phyloP scores from a whole-genome alignment of 371 early-diverging fungal genomes.

The Mortierella sp. region DNA sequence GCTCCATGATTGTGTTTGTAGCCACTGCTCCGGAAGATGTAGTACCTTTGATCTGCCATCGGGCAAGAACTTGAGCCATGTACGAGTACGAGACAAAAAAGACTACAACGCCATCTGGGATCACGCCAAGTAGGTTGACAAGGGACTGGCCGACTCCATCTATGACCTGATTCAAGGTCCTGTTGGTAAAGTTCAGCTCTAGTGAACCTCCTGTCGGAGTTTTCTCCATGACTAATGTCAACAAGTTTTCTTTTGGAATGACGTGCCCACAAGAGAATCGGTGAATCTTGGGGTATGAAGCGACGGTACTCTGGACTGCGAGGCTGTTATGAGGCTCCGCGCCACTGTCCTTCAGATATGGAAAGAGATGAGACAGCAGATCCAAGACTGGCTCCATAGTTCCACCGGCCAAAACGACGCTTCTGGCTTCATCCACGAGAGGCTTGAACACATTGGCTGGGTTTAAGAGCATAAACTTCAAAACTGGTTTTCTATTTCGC shows the following conservation, averaged over 20 bases:
- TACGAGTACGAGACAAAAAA: slow-evolving; percentile 95
- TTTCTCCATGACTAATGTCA: slow-evolving; percentile 70
- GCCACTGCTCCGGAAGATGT: slow-evolving; percentile 19
- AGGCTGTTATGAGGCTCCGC: neutral
- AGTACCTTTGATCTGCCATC: slow-evolving; percentile 67
- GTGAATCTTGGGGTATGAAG: slow-evolving; percentile 70
- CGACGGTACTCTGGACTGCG: slow-evolving; percentile 51
- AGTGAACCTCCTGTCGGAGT: slow-evolving; percentile 77
- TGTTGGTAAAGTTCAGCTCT: slow-evolving; percentile 78
- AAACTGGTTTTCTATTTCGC: slow-evolving; percentile 42
- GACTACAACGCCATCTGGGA: slow-evolving; percentile 95
- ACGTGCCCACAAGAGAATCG: slow-evolving; percentile 87
- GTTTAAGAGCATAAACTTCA: slow-evolving; percentile 86
- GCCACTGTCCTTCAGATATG: slow-evolving; percentile 33
- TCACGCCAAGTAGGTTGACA: slow-evolving; percentile 79
- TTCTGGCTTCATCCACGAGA: slow-evolving; percentile 83
- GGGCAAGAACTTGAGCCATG: slow-evolving; percentile 74
- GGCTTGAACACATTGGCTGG: slow-evolving; percentile 87
- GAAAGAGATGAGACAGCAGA: slow-evolving; percentile 48
- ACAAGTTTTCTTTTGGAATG: slow-evolving; percentile 75
- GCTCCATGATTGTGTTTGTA: slow-evolving; percentile 19
- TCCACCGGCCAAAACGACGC: slow-evolving; percentile 95
- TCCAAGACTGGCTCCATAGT: slow-evolving; percentile 92
- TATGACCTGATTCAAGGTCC: slow-evolving; percentile 72
- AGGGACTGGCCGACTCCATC: slow-evolving; percentile 81